Conservation (phyloP, 257 asterid genomes). For the Ajuga chamaepitys region DNA sequence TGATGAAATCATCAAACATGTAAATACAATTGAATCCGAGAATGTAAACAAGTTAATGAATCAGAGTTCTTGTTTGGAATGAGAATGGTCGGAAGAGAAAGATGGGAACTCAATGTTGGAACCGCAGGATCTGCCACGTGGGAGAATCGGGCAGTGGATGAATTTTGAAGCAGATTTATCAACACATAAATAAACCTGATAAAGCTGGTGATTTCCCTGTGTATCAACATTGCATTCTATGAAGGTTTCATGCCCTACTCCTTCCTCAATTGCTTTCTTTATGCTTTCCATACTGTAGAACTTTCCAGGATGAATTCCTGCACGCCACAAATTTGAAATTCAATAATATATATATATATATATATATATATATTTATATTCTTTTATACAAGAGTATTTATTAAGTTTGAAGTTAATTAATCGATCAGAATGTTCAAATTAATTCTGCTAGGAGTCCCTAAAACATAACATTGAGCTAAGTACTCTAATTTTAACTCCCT, state of each 20-base stretch:
- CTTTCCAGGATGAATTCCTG: constrained; percentile 49
- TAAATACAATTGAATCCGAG: too few relatives aligned
- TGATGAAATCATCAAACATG: too few relatives aligned
- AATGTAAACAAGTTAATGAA: too few relatives aligned
- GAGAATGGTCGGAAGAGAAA: constrained; percentile 18
- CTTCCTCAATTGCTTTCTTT: constrained; percentile 44
- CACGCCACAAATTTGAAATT: background rate
- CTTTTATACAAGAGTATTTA: too few relatives aligned
- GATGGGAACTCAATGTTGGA: constrained; percentile 55
- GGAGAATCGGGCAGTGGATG: constrained; percentile 54
- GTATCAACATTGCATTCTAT: constrained; percentile 63
- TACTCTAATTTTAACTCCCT: too few relatives aligned
- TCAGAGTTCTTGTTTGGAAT: background rate
- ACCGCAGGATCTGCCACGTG: constrained; percentile 50
- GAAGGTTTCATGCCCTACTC: constrained; percentile 46
- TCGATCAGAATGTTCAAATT: too few relatives aligned
- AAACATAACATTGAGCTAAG: too few relatives aligned
- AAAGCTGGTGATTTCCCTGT: constrained; percentile 46
- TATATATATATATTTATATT: too few relatives aligned
- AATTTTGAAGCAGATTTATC: constrained; percentile 46
- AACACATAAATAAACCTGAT: constrained; percentile 66
- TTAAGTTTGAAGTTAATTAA: too few relatives aligned
- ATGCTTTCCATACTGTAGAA: constrained; percentile 35
- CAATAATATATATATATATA: too few relatives aligned
- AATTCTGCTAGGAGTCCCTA: too few relatives aligned